phyloP scores from a whole-genome alignment of 106 monocot species.

The Chionographis japonica region DNA sequence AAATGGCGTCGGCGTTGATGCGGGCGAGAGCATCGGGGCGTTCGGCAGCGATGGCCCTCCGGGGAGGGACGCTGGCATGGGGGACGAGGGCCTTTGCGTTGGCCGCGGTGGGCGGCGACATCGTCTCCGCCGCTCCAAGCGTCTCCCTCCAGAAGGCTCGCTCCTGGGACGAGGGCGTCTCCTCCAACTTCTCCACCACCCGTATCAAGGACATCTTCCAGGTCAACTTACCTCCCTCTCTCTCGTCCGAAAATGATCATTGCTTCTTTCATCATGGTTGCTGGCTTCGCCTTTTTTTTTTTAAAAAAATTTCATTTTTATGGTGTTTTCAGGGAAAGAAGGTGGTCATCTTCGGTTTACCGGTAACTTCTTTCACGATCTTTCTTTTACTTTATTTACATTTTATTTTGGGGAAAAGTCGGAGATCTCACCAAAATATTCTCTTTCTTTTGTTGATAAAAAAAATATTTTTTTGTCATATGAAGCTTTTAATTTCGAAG shows the following conservation, averaged over 20 bases:
- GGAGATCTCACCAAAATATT: too few relatives aligned
- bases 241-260: neutral
- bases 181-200: constrained; percentile 87
- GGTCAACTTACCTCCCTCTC: constrained; percentile 11
- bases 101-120: constrained; percentile 49
- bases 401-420: too few relatives aligned
- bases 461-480: too few relatives aligned
- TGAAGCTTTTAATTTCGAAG: too few relatives aligned
- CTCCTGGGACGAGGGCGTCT: constrained; percentile 92
- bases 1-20: constrained; percentile 44
- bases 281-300: neutral
- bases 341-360: constrained; percentile 90
- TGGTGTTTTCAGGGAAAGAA: constrained; percentile 73
- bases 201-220: constrained; percentile 84
- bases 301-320: neutral
- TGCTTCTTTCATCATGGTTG: neutral
- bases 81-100: constrained; percentile 35
- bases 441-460: too few relatives aligned
- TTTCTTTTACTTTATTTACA: neutral
- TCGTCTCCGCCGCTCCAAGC: constrained; percentile 53
- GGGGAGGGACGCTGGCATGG: neutral
- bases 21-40: constrained; percentile 9
- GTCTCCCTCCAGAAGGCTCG: constrained; percentile 92
- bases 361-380: constrained; percentile 34
- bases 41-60: constrained; percentile 8